Percentiles rank a stretch among this genome's conserved stretches.
These are phyloP conservation scores for Tetrahymena malaccensis DNA, from an alignment of 73 alveolate species.

Conservation along the genomic window DNA sequence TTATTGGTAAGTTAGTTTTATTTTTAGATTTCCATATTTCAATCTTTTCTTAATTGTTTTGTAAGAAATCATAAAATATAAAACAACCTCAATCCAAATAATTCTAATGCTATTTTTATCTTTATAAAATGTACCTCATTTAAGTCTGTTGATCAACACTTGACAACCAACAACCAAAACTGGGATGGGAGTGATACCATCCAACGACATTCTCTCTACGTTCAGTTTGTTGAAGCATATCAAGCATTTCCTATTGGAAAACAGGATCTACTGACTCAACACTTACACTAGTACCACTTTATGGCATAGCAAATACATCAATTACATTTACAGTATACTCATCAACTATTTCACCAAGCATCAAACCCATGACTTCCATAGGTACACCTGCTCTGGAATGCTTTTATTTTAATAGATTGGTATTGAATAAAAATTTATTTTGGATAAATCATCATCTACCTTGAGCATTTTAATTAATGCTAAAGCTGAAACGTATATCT, in stretches of 20 bases:
- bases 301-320: slow-evolving; percentile 99
- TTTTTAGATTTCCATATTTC: neutral
- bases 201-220: slow-evolving; percentile 98
- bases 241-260: slow-evolving; percentile 97
- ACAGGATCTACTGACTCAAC: slow-evolving; percentile 99
- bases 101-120: neutral
- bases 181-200: slow-evolving; percentile 99
- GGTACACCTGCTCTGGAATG: slow-evolving; percentile 98
- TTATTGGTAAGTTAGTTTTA: neutral
- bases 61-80: no score
- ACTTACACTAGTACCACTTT: slow-evolving; percentile 97
- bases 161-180: slow-evolving; percentile 99
- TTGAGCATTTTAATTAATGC: slow-evolving; percentile 82
- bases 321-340: slow-evolving; percentile 95
- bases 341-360: slow-evolving; percentile 96
- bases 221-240: slow-evolving; percentile 97
- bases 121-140: neutral
- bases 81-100: neutral
- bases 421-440: neutral
- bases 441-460: neutral
- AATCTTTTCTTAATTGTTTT: neutral
- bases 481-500: slow-evolving; percentile 72
- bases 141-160: slow-evolving; percentile 15
- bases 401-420: neutral
- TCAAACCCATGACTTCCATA: slow-evolving; percentile 99